Base-by-base conservation (phyloP, 179 eudicot species). In the Nepenthes alata region DNA sequence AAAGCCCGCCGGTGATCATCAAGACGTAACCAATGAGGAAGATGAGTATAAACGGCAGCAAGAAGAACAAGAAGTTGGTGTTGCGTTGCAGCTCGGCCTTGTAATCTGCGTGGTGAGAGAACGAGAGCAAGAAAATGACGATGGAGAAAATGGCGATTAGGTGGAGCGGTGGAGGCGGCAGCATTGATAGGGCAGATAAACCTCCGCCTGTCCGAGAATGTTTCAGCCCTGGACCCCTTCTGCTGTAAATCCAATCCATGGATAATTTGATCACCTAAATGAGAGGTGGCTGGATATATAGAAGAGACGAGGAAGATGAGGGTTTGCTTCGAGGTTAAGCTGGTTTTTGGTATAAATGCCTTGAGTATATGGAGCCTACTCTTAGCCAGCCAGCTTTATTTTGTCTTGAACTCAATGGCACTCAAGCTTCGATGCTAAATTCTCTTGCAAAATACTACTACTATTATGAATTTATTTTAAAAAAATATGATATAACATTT, bases 131-230 rank as follows among this genome's bases (percentile, higher is more conserved):
- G 4, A 72, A 2, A 56, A 78, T 25, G 3, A 78, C 79, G 7
- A 78, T 78, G 41, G 62, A 65, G 3, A 78, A 75, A 59, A 78
- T 66, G 12, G 70, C 71, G 25, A 78, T 25, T 25, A 25, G 25
- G 25, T 25, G 25, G 25, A 25, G 25, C 25, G 25, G 25, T 1
- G 25, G 25, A 25, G 25, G 25, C 25, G 25, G 25, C 25, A 25
- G 25, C 25, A 25, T 25, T 25, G 81, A 77, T 53, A 72, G 45
- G 2, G 73, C 59, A 5, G 67, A 50, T 2, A 66, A 11, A n/a
- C 67, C 59, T 68, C 68, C 60, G 53, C 51, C 35, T 52, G 25
- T 57, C 63, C 53, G 63, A 15, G 34, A 8, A 12, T 61, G 44
- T 52, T 64, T 70, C 65, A 65, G 47, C 11, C 45, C 67, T 12